These are phyloP conservation scores for Paraleonurus japonicus DNA, from an alignment of 257 asterid genomes.

Conservation along the genomic window DNA sequence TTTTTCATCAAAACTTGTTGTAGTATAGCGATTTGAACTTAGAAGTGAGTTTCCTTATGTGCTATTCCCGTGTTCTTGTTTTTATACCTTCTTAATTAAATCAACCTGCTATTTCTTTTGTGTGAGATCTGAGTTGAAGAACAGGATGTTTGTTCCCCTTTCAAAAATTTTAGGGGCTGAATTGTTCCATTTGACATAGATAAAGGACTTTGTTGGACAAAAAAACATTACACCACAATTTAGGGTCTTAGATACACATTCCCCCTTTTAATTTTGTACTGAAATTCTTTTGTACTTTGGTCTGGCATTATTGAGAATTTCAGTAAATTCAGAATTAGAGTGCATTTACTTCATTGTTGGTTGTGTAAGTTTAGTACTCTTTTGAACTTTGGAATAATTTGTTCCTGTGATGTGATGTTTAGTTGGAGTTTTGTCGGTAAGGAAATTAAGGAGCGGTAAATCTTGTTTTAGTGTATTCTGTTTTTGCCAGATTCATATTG, in stretches of 20 bases:
- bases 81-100: not conserved
- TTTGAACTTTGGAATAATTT: not conserved
- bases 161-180: not conserved
- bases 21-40: not conserved
- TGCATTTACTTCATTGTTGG: not conserved
- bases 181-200: not conserved
- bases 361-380: not conserved
- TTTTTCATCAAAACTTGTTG: not conserved
- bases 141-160: not conserved
- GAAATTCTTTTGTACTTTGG: not conserved
- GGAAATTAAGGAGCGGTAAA: not conserved
- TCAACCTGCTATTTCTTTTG: not conserved
- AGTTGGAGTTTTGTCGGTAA: not conserved
- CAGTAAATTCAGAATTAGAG: not conserved
- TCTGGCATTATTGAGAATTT: not conserved
- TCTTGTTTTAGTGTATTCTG: not conserved
- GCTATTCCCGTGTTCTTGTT: not conserved
- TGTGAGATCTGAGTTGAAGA: not conserved
- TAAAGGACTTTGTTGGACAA: not conserved
- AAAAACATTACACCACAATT: not conserved
- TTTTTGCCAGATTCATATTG: not conserved
- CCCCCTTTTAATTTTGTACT: not conserved
- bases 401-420: not conserved
- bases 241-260: not conserved
- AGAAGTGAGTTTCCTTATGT: not conserved